Base-by-base conservation (phyloP, 257 asterid genomes). In the Coffea canephora region DNA sequence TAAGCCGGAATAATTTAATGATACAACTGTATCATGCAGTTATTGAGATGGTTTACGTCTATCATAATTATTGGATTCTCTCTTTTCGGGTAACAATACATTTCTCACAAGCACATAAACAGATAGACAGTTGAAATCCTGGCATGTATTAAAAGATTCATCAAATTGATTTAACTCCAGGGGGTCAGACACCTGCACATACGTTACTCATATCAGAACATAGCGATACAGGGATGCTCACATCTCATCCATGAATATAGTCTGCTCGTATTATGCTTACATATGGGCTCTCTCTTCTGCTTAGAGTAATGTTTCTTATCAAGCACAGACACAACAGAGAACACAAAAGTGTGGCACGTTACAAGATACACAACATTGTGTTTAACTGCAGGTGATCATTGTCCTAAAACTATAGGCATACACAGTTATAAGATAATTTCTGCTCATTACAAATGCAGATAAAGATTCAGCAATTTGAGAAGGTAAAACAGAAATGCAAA, bases 401-500 rank as follows among this genome's bases (percentile, higher is more conserved):
- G 14, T 23, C 65, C 61, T 4, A 43, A 45, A 19, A 18, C 52
- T 12, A 48, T 48, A 25, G 31, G 41, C 76, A 72, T 72, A 6
- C 21, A 49, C 14, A 49, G 2, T 14, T 39, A 41, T 14, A 46
- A 43, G 34, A 11, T 13, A 34, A 13, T 43, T 77, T 71, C 75
- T 68, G 18, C 21, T 50, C 18, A 50, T 77, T 7, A 41, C 67
- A 67, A 31, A 18, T 43, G 25, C 46, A 31, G 45, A 31, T 49
- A 25, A 36, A 15, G 19, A 46, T n/a, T 39, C 59, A 15, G 5
- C 6, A 14, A 48, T 46, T 27, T 5, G 52, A 55, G 62, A 23
- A 74, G 31, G 50, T 8, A 70, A 45, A 36, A 41, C 52, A 15
- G 45, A 27, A 45, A 39, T 1, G 43, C 6, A 41, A 83, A 95